These are phyloP conservation scores for Penicillium sp. DNA, from an alignment of 2,329 filamentous ascomycete genomes.

Conservation along the genomic window DNA sequence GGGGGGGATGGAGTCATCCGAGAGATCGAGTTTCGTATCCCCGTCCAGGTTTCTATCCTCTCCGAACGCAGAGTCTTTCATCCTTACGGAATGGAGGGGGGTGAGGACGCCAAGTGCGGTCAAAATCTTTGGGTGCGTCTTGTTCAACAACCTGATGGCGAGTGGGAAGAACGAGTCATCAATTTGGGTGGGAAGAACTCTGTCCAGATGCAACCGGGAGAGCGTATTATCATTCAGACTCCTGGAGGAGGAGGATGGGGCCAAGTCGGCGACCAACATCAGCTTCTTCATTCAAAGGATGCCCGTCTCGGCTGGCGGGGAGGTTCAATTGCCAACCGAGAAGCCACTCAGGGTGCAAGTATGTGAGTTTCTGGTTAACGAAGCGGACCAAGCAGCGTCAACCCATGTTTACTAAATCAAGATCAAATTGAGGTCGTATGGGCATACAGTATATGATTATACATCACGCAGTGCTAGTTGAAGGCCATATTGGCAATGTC, in stretches of 20 bases:
- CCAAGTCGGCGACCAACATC: slow-evolving; percentile 53
- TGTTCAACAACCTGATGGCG: slow-evolving; percentile 8
- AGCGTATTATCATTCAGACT: slow-evolving; percentile 40
- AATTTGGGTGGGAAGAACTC: slow-evolving; percentile 35
- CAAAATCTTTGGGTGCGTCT: slow-evolving; percentile 74
- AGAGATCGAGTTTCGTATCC: slow-evolving; percentile 79
- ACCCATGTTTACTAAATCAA: background rate
- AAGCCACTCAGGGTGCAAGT: slow-evolving; percentile 53
- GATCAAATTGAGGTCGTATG: too few relatives aligned
- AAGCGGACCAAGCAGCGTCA: background rate
- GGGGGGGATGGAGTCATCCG: slow-evolving; percentile 77
- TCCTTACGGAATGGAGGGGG: slow-evolving; percentile 78
- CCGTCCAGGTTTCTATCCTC: slow-evolving; percentile 74
- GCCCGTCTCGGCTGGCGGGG: slow-evolving; percentile 60
- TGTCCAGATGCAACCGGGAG: slow-evolving; percentile 34
- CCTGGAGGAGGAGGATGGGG: slow-evolving; percentile 43
- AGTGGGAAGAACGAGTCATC: slow-evolving; percentile 23
- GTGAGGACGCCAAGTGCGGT: slow-evolving; percentile 73
- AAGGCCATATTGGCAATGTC: too few relatives aligned
- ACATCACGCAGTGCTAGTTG: too few relatives aligned
- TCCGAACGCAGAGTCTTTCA: slow-evolving; percentile 70
- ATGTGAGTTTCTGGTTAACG: slow-evolving; percentile 19
- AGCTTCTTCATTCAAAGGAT: slow-evolving; percentile 55
- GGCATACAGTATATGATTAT: too few relatives aligned
- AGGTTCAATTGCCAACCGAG: slow-evolving; percentile 54